Evolutionary conservation across 2,329 filamentous ascomycete genomes (phyloP).

Genomic region (Claviceps monticola): DNA sequence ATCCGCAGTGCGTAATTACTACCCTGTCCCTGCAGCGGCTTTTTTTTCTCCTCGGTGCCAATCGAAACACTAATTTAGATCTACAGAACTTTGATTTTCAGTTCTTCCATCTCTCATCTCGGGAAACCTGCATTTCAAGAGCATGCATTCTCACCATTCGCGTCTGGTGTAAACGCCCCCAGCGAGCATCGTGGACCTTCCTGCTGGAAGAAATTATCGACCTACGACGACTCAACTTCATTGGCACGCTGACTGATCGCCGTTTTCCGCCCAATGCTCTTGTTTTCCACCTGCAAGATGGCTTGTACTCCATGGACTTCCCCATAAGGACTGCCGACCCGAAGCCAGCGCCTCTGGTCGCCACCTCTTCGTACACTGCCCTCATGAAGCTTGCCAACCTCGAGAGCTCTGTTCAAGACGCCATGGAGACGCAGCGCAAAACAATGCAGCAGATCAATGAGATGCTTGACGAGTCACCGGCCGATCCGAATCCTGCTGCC

Average conservation of each 20-base stretch:
- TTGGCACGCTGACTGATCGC: slow-evolving; percentile 57
- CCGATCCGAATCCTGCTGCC: slow-evolving; percentile 32
- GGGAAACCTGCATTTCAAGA: slow-evolving; percentile 50
- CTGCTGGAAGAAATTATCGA: slow-evolving; percentile 62
- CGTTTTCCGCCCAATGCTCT: slow-evolving; percentile 71
- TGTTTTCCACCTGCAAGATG: slow-evolving; percentile 73
- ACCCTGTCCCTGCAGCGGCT: not conserved
- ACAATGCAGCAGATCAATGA: slow-evolving; percentile 67
- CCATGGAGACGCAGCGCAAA: slow-evolving; percentile 59
- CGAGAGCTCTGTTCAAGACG: slow-evolving; percentile 84
- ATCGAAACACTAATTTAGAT: not conserved
- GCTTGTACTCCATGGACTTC: slow-evolving; percentile 70
- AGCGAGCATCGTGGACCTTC: slow-evolving; percentile 37
- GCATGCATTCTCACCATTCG: slow-evolving; percentile 51
- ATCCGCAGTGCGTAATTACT: slow-evolving; percentile 42
- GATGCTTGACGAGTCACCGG: slow-evolving; percentile 29
- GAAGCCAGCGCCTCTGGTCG: slow-evolving; percentile 35
- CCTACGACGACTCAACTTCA: slow-evolving; percentile 60
- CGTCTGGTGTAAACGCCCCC: slow-evolving; percentile 55
- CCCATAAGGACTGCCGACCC: slow-evolving; percentile 35
- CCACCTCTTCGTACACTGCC: slow-evolving; percentile 72
- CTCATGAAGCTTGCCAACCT: slow-evolving; percentile 80
- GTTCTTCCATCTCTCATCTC: slow-evolving; percentile 61
- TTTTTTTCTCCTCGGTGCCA: not conserved
- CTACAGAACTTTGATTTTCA: slow-evolving; percentile 70